Evolutionary conservation across 2,329 filamentous ascomycete genomes (phyloP), one percentile per base, ranked within the genome.

Genomic region (Ceratocystis cacaofunesta): DNA sequence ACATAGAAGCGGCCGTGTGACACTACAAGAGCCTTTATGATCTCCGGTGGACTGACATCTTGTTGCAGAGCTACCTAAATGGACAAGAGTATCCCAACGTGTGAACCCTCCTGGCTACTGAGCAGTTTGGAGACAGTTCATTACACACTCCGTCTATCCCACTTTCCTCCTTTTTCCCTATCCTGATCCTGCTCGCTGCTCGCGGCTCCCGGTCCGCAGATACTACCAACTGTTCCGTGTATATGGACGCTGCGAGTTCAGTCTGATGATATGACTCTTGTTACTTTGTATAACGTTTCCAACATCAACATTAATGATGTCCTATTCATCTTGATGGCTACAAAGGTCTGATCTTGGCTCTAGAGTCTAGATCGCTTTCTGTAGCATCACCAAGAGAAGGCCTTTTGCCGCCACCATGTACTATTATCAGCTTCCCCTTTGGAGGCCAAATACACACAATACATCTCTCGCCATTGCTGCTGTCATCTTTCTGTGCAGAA

Each of bases 31-130:
- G n/a, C 19, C 48, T 50, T 41, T 41, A 10, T 25, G 48, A 15
- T 12, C 19, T 15, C 28, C 17, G 17, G 25, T 48, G n/a, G 19
- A 36, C 12, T 66, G 30, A 41, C 19, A 36, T 52, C 36, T 8
- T 22, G 50, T 65, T 69, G 63, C 71, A 92, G 89, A 91, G 75
- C 76, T 92, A 63, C 87, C 86, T 66, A 91, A 97, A 78, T 97
- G 92, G 92, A 97, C 92, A 71, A 87, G 92, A 77, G 87, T 97
- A 69, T 95, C 90, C 69, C 92, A 97, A 76, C 82, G 92, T 77
- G 74, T 96, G 75, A 97, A 97, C 76, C 92, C 92, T 67, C 92
- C 92, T 60, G 92, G 92, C 78, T 97, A 92, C 77, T 96, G 85
- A 78, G 64, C 25, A 19, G 52, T 28, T 28, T 58, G 28, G 55